phyloP scores from a whole-genome alignment of 2,329 filamentous ascomycete genomes.

The Fusarium chlamydosporum region DNA sequence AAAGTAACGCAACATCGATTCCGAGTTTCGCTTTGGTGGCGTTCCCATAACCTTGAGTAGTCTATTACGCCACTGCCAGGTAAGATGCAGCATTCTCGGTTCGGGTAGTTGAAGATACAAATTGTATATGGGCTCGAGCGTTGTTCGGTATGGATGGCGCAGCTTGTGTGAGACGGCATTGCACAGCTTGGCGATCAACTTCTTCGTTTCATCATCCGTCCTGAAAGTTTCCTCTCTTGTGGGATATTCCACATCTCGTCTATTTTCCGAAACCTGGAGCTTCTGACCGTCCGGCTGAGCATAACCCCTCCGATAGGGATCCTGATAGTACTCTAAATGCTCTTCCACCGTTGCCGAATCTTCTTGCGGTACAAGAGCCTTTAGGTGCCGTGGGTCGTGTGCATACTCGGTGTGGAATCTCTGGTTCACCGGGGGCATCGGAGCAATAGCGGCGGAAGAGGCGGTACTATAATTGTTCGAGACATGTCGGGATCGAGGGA shows the following conservation, averaged over 20 bases:
- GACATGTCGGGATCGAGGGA: constrained; percentile 40
- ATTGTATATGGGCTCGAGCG: constrained; percentile 63
- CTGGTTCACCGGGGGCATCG: constrained; percentile 29
- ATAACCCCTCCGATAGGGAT: constrained; percentile 69
- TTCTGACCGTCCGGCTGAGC: constrained; percentile 65
- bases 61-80: constrained; percentile 68
- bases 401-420: constrained; percentile 20
- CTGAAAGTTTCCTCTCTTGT: constrained; percentile 58
- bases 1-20: constrained; percentile 85
- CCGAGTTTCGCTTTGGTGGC: constrained; percentile 68
- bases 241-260: constrained; percentile 64
- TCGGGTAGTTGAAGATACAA: constrained; percentile 66
- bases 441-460: constrained; percentile 39
- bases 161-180: constrained; percentile 59
- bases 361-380: constrained; percentile 67
- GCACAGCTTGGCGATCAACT: constrained; percentile 58
- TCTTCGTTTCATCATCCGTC: constrained; percentile 54
- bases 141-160: constrained; percentile 58
- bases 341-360: constrained; percentile 65
- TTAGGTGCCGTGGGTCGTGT: constrained; percentile 61
- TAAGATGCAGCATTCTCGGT: constrained; percentile 66
- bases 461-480: constrained; percentile 50
- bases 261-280: constrained; percentile 65
- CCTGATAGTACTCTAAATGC: constrained; percentile 65
- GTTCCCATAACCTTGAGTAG: constrained; percentile 79